phyloP scores from a whole-genome alignment of 78 protist genomes.

The Dictyostelium intermedium region DNA sequence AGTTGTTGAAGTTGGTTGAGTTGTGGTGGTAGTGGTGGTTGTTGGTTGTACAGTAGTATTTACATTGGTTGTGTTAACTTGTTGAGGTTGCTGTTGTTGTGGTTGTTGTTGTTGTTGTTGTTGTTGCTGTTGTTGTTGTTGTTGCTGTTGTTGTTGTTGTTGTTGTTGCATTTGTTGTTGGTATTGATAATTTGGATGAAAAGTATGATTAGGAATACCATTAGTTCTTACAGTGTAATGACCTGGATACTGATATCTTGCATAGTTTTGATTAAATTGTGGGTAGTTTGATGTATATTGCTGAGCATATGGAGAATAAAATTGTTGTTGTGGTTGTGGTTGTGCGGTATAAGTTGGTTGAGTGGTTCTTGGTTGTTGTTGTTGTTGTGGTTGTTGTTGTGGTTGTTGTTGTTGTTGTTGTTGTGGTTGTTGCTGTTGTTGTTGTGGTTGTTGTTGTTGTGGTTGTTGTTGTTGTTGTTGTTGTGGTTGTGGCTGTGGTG shows the following conservation, averaged over 20 bases:
- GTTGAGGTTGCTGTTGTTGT: background rate
- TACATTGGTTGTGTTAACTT: background rate
- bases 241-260: conserved; percentile 35
- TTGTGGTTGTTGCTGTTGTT: conserved; percentile 5
- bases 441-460: background rate
- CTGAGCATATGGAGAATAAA: background rate
- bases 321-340: conserved; percentile 6
- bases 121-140: background rate
- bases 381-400: background rate
- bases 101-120: background rate
- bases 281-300: conserved; percentile 3
- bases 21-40: background rate
- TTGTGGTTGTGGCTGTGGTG: background rate
- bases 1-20: background rate
- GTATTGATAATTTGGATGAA: conserved; percentile 1
- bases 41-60: background rate
- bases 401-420: background rate
- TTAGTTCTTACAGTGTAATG: background rate
- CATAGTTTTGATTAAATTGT: conserved; percentile 28
- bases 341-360: background rate
- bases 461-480: background rate
- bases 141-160: background rate
- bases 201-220: background rate
- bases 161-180: background rate
- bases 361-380: conserved; percentile 4